phyloP scores from a whole-genome alignment of 441 rosid species.

The Corymbia citriodora region DNA sequence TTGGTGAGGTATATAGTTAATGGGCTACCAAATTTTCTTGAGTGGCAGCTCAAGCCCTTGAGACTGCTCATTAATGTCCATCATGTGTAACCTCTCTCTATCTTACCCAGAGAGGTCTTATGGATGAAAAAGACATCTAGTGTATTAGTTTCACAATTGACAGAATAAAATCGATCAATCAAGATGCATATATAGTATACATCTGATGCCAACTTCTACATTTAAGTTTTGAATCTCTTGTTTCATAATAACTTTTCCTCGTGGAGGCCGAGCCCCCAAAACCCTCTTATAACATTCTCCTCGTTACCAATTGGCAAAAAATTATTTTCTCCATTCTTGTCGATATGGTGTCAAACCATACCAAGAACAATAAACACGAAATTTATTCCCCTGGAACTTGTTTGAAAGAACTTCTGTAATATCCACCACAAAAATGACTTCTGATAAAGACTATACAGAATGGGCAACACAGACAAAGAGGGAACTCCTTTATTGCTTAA shows the following conservation, averaged over 20 bases:
- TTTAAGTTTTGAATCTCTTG: neutral
- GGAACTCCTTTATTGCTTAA: neutral
- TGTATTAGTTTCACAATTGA: neutral
- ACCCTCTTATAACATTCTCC: neutral
- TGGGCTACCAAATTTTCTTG: neutral
- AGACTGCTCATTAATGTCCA: neutral
- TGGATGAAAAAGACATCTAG: neutral
- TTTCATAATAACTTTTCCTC: neutral
- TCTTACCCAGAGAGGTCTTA: neutral
- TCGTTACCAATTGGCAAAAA: neutral
- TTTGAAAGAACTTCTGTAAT: neutral
- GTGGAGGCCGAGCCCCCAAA: neutral
- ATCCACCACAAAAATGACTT: neutral
- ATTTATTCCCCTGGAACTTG: neutral
- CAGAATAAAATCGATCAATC: accelerated
- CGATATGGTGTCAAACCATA: too few species aligned
- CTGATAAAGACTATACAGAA: neutral
- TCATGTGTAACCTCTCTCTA: neutral
- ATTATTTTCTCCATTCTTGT: neutral
- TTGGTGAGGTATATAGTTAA: neutral
- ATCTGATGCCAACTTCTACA: neutral
- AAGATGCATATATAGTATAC: neutral
- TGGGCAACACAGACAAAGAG: neutral
- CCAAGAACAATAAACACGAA: neutral
- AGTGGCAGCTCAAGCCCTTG: neutral